Base-by-base conservation (phyloP, 177 flowering plant species). In the Telopea speciosissima region DNA sequence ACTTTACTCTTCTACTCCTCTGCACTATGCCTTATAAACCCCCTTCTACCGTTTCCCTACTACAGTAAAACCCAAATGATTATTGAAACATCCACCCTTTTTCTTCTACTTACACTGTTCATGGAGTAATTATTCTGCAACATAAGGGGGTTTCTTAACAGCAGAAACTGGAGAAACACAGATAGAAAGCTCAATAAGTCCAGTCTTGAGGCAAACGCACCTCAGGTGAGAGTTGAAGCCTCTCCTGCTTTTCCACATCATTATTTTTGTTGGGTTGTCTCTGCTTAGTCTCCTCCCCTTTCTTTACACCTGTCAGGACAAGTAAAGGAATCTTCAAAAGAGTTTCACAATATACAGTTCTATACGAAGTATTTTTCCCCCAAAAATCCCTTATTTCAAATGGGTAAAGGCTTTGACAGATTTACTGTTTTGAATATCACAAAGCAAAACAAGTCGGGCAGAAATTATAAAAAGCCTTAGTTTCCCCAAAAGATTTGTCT, bases 131-230 rank as follows among this genome's bases (percentile, higher is more conserved):
- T 66, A 13, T 44, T 44, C 49, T 44, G 1, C 54, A 54, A 52
- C 33, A 17, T 68, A 70, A 23, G 33, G 25, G 24, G 17, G 19
- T 62, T 62, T 28, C 24, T 69, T 54, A 45, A 45, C 16, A 58
- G 24, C 12, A 72, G 52, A 45, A 19, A 12, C n/a, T 13, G 62
- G 31, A 1, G 31, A 26, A 26, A 26, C 31, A 26, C 31, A 26
- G 31, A 26, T 26, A 16, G 31, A 59, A 28, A 68, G 64, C 33
- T 83, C 77, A 81, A 71, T 82, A 82, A 28, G 84, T 79, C 85
- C 84, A 83, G 22, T 81, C 83, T 59, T 70, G 71, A 62, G 85
- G 85, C 78, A 83, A 74, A 16, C 72, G 76, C 67, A 71, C 67
- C 63, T 82, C 84, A 66, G 81, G 36, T 62, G 82, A 68, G 62